These are phyloP conservation scores for Boletellus emodensis DNA, from an alignment of 768 basidiomycete genomes.

Conservation along the genomic window DNA sequence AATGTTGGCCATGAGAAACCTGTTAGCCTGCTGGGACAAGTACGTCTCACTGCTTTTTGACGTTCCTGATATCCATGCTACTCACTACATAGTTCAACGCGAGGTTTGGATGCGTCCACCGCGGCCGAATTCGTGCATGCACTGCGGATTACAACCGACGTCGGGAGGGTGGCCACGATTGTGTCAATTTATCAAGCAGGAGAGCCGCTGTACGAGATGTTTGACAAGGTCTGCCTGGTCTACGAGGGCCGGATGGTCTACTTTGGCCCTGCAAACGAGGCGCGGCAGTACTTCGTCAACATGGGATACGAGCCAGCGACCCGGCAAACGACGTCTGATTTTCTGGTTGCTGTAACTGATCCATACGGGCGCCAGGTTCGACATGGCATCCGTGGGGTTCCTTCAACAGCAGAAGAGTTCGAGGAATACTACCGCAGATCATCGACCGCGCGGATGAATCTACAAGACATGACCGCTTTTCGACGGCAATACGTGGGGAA, in stretches of 20 bases:
- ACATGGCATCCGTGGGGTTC: slow-evolving; percentile 23
- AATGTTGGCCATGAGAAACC: slow-evolving; percentile 63
- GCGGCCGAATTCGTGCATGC: slow-evolving; percentile 72
- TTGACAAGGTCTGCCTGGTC: slow-evolving; percentile 68
- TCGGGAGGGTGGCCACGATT: slow-evolving; percentile 51
- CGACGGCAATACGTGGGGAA: slow-evolving; percentile 43
- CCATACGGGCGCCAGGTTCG: slow-evolving; percentile 55
- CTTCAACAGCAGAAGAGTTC: slow-evolving; percentile 54
- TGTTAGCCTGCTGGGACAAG: slow-evolving; percentile 79
- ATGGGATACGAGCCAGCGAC: slow-evolving; percentile 54
- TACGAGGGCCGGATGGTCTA: slow-evolving; percentile 58
- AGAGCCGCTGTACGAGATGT: slow-evolving; percentile 60
- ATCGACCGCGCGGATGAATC: slow-evolving; percentile 38
- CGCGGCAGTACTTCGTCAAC: slow-evolving; percentile 54
- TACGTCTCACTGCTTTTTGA: slow-evolving; percentile 26
- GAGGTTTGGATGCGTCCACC: slow-evolving; percentile 65
- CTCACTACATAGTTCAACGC: slow-evolving; percentile 48
- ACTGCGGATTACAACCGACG: slow-evolving; percentile 63
- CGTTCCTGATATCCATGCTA: slow-evolving; percentile 44
- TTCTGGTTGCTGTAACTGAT: slow-evolving; percentile 59
- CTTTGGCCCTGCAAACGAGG: slow-evolving; percentile 52
- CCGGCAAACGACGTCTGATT: slow-evolving; percentile 62
- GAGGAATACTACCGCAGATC: slow-evolving; percentile 46
- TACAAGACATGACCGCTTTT: slow-evolving; percentile 47
- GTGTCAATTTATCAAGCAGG: slow-evolving; percentile 86